Evolutionary conservation across 495 filamentous ascomycete species (phyloP).

Genomic region (Penicillium turbatum): DNA sequence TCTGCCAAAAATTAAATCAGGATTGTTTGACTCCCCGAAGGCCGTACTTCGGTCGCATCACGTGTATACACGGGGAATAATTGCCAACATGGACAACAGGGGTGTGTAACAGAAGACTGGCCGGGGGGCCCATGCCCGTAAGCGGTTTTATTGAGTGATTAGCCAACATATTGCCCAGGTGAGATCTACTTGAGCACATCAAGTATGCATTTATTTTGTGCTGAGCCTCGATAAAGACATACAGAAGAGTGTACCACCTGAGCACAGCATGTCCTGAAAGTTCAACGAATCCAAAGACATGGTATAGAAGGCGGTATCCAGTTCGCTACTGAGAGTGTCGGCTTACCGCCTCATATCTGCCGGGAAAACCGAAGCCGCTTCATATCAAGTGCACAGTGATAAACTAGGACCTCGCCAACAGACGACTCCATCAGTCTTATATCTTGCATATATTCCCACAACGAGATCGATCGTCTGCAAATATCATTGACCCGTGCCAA

Average conservation of each 20-base stretch:
- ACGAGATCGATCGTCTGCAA: not conserved
- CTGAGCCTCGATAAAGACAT: not conserved
- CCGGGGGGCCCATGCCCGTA: no score
- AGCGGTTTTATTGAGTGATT: no score
- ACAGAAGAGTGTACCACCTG: not conserved
- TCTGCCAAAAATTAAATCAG: not conserved
- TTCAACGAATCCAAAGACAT: not conserved
- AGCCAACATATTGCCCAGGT: no score
- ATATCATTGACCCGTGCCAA: not conserved
- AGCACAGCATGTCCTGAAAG: no score
- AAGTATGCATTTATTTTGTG: no score
- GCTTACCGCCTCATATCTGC: slow-evolving; percentile 5
- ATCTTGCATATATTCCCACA: not conserved
- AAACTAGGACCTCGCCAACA: not conserved
- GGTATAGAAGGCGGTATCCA: not conserved
- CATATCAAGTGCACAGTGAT: not conserved
- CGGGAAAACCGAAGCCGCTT: not conserved
- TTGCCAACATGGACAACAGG: not conserved
- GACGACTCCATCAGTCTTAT: not conserved
- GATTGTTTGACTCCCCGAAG: slow-evolving; percentile 3
- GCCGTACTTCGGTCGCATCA: slow-evolving; percentile 8
- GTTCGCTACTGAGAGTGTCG: not conserved
- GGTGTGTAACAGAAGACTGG: no score
- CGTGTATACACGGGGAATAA: slow-evolving; percentile 10
- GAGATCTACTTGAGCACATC: no score